A percentile compares a stretch with the other conserved stretches of the same genome.
phyloP scores from a whole-genome alignment of 345 rosid genomes.

The Eucalyptus marginata region DNA sequence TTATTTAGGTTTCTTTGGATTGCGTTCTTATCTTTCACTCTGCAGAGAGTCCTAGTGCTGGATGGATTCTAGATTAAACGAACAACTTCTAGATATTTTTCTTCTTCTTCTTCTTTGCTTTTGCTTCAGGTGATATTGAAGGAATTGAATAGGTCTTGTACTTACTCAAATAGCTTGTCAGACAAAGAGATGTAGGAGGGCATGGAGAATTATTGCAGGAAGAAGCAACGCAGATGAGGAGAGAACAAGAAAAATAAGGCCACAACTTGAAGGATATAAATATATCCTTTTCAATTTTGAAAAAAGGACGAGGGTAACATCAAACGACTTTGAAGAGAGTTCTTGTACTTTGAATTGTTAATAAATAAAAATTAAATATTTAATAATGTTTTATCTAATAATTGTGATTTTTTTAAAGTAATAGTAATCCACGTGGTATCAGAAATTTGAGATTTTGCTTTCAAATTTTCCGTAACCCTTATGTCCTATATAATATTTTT shows the following conservation, averaged over 20 bases:
- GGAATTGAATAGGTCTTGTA: not conserved
- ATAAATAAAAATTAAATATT: too few species aligned
- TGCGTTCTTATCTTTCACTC: not conserved
- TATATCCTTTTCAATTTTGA: too few species aligned
- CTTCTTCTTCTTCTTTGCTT: not conserved
- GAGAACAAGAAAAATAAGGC: not conserved
- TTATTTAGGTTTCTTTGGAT: not conserved
- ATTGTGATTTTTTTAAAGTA: not conserved
- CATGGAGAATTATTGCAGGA: not conserved
- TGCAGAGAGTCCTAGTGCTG: not conserved
- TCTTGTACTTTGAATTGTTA: too few species aligned
- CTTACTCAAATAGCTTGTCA: not conserved
- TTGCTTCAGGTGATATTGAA: not conserved
- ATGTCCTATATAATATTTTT: not conserved
- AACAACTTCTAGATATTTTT: not conserved
- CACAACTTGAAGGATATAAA: not conserved
- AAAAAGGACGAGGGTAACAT: too few species aligned
- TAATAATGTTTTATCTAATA: not conserved
- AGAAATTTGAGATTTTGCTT: not conserved
- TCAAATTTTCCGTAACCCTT: not conserved
- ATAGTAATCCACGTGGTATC: accelerated
- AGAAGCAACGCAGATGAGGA: too few species aligned
- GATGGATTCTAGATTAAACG: not conserved
- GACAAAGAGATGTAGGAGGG: not conserved
- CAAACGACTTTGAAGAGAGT: too few species aligned